Conservation (phyloP, 208 protist genomes). For the Trypanosoma vivax region DNA sequence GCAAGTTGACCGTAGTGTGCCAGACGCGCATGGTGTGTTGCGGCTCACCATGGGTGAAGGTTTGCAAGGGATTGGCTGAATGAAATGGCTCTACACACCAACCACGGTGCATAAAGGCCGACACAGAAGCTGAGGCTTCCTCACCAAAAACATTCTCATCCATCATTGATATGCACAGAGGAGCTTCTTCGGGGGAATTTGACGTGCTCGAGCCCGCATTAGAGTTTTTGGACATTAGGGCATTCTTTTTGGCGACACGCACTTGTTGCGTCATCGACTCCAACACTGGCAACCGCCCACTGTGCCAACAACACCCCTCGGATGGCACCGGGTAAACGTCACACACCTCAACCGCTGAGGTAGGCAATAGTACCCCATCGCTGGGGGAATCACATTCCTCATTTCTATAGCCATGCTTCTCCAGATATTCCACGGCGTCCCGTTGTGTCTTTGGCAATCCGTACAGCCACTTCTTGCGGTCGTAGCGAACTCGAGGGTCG, state of each 20-base stretch:
- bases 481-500: conserved; percentile 31
- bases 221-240: neutral
- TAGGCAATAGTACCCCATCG: conserved; percentile 1
- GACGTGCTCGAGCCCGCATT: too few species aligned
- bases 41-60: conserved; percentile 2
- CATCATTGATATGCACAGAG: too few species aligned
- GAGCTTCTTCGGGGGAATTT: too few species aligned
- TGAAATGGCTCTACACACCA: conserved; percentile 59
- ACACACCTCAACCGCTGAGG: conserved; percentile 28
- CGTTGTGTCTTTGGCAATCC: conserved; percentile 17
- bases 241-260: conserved; percentile 18
- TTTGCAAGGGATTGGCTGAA: conserved; percentile 19
- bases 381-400: neutral
- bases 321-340: conserved; percentile 34
- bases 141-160: neutral
- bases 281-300: conserved; percentile 30
- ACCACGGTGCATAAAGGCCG: conserved; percentile 13
- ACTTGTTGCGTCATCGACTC: conserved; percentile 42
- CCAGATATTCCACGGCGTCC: conserved; percentile 19
- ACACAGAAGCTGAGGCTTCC: neutral
- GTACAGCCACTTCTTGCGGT: conserved; percentile 34
- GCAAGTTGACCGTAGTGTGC: conserved; percentile 17
- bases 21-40: conserved; percentile 20
- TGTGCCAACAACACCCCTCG: conserved; percentile 48
- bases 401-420: neutral